Percentiles rank a stretch among this genome's conserved stretches.
phyloP scores from a whole-genome alignment of 2,329 filamentous ascomycete genomes.

The Onygena corvina region DNA sequence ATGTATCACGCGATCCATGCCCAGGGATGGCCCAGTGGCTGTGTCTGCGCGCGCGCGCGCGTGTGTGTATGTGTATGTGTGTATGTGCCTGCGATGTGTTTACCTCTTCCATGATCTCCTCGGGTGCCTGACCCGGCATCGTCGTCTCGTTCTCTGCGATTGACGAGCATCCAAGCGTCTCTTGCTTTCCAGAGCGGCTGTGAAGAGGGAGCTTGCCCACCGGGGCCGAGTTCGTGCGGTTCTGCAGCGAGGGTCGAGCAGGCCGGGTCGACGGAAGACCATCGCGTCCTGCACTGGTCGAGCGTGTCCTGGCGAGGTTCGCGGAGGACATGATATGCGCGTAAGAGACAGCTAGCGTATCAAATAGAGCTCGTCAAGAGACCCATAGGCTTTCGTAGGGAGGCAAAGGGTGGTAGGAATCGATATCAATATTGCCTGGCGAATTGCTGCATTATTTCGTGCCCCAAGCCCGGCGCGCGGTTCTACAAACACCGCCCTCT shows the following conservation, averaged over 20 bases:
- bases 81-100: too few relatives aligned
- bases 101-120: conserved; percentile 2
- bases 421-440: neutral
- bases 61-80: too few relatives aligned
- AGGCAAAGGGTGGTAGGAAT: neutral
- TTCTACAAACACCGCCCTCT: neutral
- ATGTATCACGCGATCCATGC: neutral
- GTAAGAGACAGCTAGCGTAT: conserved; percentile 2
- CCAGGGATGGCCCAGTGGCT: too few relatives aligned
- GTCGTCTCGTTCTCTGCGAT: conserved; percentile 5
- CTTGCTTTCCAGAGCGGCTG: neutral
- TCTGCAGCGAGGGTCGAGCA: conserved; percentile 24
- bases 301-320: conserved; percentile 21
- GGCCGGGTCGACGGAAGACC: conserved; percentile 15
- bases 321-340: conserved; percentile 17
- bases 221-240: conserved; percentile 28
- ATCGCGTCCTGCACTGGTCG: conserved; percentile 25
- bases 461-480: neutral
- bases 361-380: neutral
- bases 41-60: too few relatives aligned
- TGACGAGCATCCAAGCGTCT: conserved; percentile 1
- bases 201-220: conserved; percentile 16
- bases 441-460: neutral
- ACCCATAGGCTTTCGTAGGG: neutral
- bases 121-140: neutral